Percentiles rank a stretch among this genome's conserved stretches.
Conservation (phyloP, 371 early-diverging fungal genomes). For the Haplosporangium sp. region DNA sequence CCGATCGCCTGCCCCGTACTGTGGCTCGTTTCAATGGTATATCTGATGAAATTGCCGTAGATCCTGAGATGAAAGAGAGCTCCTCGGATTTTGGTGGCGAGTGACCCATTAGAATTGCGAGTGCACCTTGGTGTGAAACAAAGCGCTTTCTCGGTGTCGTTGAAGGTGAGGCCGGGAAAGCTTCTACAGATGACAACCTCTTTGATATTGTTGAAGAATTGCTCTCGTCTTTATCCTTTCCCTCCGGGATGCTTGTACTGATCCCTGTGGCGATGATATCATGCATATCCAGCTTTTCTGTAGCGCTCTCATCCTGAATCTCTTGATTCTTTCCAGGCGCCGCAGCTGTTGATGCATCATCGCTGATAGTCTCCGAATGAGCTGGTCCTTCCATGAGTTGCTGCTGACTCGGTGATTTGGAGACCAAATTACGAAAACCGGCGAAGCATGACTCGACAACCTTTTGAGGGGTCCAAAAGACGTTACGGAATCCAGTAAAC, state of each 20-base stretch:
- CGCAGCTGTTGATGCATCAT: no score
- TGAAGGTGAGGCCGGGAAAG: not conserved
- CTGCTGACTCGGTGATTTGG: conserved; percentile 2
- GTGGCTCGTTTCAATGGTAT: conserved; percentile 4
- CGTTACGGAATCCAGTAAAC: conserved; percentile 24
- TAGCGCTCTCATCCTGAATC: no score
- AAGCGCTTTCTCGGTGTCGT: conserved; percentile 8
- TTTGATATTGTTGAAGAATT: no score
- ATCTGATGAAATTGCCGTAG: not conserved
- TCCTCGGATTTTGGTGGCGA: conserved; percentile 19
- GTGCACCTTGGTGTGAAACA: conserved; percentile 16
- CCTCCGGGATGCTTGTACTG: no score
- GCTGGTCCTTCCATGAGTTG: not conserved
- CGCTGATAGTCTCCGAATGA: no score
- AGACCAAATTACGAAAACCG: conserved; percentile 24
- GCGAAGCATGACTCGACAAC: conserved; percentile 25
- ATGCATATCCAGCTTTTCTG: conserved; percentile 6
- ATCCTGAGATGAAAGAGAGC: conserved; percentile 2
- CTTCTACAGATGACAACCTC: not conserved
- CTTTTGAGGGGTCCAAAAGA: conserved; percentile 35
- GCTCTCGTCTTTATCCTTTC: not conserved
- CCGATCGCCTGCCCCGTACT: conserved; percentile 18
- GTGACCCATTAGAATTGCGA: conserved; percentile 16
- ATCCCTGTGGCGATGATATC: no score
- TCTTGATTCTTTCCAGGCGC: no score